phyloP scores from a whole-genome alignment of 495 filamentous ascomycete genomes.

The Neurospora sublineolata region DNA sequence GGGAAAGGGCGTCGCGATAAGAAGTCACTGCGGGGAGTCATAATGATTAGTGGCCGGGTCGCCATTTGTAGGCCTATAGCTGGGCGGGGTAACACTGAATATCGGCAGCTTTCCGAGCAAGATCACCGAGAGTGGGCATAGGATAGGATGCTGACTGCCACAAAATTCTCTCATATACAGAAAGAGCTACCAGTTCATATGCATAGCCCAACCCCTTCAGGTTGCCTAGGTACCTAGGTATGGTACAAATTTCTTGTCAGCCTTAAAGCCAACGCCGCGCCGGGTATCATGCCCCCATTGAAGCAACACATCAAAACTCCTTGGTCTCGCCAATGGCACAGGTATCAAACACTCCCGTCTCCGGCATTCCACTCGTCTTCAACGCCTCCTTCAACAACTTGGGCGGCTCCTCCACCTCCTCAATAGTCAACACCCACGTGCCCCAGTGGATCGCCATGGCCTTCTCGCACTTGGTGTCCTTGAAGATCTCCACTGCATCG shows the following conservation, averaged over 20 bases:
- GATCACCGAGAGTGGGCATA: not conserved
- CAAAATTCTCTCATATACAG: not conserved
- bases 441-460: constrained; percentile 94
- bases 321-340: constrained; percentile 79
- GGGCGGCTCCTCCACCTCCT: constrained; percentile 80
- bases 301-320: constrained; percentile 44
- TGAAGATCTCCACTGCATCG: constrained; percentile 84
- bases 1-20: not conserved
- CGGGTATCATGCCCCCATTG: not conserved
- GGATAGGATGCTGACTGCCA: not conserved
- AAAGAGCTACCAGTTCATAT: not conserved
- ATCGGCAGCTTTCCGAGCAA: not conserved
- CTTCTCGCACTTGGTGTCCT: constrained; percentile 68
- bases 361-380: constrained; percentile 51
- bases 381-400: constrained; percentile 65
- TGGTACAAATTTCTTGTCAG: not conserved
- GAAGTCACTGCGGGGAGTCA: not conserved
- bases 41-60: not conserved
- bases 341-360: constrained; percentile 77
- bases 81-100: not conserved
- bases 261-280: not conserved
- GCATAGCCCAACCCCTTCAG: not conserved
- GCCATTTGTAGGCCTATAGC: not conserved
- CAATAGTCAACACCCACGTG: constrained; percentile 80
- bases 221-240: too few species aligned